Conservation (phyloP, 805 yeast species). For the Zygoascus biomembranicola region DNA sequence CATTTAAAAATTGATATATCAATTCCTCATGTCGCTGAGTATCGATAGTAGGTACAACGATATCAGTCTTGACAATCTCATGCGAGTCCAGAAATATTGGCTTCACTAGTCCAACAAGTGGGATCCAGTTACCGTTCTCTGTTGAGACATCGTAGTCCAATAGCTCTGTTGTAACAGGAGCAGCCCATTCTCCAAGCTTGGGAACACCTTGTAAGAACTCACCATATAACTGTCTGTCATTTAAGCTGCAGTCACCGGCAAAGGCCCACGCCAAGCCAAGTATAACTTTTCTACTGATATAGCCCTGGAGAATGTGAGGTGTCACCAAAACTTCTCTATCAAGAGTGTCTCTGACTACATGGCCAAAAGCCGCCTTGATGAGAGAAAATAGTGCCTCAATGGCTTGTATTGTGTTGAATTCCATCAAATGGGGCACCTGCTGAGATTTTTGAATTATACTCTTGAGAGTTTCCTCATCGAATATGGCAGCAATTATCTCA, state of each 20-base stretch:
- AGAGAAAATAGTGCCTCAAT: constrained; percentile 36
- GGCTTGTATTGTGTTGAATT: constrained; percentile 30
- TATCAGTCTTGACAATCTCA: constrained; percentile 50
- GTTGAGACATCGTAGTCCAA: constrained; percentile 38
- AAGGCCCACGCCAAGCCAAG: constrained; percentile 52
- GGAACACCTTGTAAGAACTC: constrained; percentile 19
- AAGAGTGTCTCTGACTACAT: not conserved
- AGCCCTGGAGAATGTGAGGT: constrained; percentile 23
- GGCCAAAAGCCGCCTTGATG: constrained; percentile 31
- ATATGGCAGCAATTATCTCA: not conserved
- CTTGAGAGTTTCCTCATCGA: constrained; percentile 11
- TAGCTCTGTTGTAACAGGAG: constrained; percentile 17
- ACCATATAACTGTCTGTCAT: constrained; percentile 35
- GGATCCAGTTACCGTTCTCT: constrained; percentile 41
- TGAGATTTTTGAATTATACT: constrained; percentile 24
- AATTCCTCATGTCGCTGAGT: constrained; percentile 60
- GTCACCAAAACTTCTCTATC: constrained; percentile 18
- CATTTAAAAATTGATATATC: constrained; percentile 47
- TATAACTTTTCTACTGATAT: constrained; percentile 17
- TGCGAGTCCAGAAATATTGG: constrained; percentile 44
- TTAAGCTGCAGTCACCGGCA: constrained; percentile 45
- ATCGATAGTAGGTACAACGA: constrained; percentile 72
- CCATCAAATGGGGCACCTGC: constrained; percentile 44
- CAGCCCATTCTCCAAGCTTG: constrained; percentile 16
- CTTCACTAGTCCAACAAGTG: constrained; percentile 36